A percentile compares a stretch with the other conserved stretches of the same genome.
Evolutionary conservation across 2,329 filamentous ascomycete genomes (phyloP).

Genomic region (Fusarium domesticum): DNA sequence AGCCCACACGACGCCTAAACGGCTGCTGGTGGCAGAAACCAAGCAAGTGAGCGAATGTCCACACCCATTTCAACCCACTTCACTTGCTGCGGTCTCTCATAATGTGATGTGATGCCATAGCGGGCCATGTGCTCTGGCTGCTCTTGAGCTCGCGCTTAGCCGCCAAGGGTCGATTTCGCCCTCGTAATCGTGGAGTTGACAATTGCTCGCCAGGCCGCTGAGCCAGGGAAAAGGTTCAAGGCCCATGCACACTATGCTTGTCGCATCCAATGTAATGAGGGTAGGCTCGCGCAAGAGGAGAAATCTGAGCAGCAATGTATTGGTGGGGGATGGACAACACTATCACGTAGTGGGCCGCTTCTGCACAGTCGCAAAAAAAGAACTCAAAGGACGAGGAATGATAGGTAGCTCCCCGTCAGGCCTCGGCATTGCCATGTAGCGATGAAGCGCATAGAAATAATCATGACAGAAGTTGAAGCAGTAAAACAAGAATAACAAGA

Average conservation of each 20-base stretch:
- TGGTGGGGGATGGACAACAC: constrained; percentile 4
- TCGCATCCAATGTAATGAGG: neutral
- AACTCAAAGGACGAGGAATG: neutral
- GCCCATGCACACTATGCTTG: no score
- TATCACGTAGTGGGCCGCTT: constrained; percentile 1
- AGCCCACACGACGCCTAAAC: constrained; percentile 14
- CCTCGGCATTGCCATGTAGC: neutral
- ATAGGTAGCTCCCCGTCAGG: constrained; percentile 1
- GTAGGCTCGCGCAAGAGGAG: constrained; percentile 1
- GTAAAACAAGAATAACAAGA: constrained; percentile 1
- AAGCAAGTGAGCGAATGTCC: constrained; percentile 17
- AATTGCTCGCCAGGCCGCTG: neutral
- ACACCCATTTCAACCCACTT: constrained; percentile 26
- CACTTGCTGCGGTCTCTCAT: constrained; percentile 11
- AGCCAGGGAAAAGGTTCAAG: no score
- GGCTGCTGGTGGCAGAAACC: constrained; percentile 8
- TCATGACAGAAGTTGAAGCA: neutral
- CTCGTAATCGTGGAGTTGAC: constrained; percentile 2
- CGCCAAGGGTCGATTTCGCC: constrained; percentile 14
- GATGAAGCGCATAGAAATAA: constrained; percentile 1
- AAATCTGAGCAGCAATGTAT: constrained; percentile 1
- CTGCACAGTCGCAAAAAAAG: neutral
- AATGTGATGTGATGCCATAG: constrained; percentile 20
- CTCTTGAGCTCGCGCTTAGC: constrained; percentile 6
- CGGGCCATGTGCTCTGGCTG: constrained; percentile 13